Base-by-base conservation (phyloP, 768 basidiomycete species). In the Lentinula guzmanii region DNA sequence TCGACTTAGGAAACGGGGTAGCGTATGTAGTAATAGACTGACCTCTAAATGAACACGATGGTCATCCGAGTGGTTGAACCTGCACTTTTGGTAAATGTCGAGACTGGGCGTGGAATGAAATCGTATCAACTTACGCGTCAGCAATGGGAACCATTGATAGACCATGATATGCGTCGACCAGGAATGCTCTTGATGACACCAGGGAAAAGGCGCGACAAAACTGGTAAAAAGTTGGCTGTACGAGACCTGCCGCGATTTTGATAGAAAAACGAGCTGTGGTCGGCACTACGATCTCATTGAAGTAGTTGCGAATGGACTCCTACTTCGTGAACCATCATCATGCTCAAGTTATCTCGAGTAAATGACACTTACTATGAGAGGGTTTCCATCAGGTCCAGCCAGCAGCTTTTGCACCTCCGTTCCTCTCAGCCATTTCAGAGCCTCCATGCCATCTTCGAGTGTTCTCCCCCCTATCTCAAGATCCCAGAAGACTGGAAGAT, bases 141-240 rank as follows among this genome's bases (percentile, higher is more conserved):
- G 91, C 91, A 64, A 93, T 82, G 4, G 93, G 92, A 18, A 93
- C 90, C 82, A 96, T 89, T 1, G 89, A 82, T 16, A 95, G 75
- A 5, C 85, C 85, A 69, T 93, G 91, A 69, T 85, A 94, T 6
- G 83, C 79, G 71, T 95, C 93, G 63, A 93, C 84, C 62, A 91
- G 76, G 73, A 95, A 95, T 3, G 91, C 88, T 42, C 93, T 80
- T 4, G 91, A 89, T 3, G 87, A 89, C 55, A 95, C 90, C 37
- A 94, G 79, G 1, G 77, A 75, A 68, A 77, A 82, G 9, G 87
- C 83, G 55, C 79, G 75, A 56, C 77, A 71, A 68, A 87, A 88
- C 6, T 31, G 45, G 4, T 51, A 24, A 16, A 58, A 48, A 5
- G 56, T 58, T 58, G 56, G 43, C 8, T 46, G 33, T 16, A 18